A percentile compares a stretch with the other conserved stretches of the same genome.
Evolutionary conservation across 2,329 filamentous ascomycete species (phyloP).

Genomic region (Sporothrix mexicana): DNA sequence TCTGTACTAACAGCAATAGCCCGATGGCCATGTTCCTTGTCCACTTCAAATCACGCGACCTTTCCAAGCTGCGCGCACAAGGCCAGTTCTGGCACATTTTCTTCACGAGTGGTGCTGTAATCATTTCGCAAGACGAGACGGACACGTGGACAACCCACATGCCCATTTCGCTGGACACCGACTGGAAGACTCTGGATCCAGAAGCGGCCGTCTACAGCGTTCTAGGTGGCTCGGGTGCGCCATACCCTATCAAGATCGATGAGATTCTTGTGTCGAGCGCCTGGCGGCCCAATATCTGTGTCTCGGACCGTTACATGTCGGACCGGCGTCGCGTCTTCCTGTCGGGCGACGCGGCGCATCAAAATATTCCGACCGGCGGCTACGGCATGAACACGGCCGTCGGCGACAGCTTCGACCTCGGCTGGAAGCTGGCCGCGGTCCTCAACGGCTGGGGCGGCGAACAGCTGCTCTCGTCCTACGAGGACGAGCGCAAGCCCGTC

Average conservation of each 20-base stretch:
- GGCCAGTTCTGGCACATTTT: conserved; percentile 40
- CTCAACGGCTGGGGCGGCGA: conserved; percentile 44
- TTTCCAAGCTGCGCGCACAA: conserved; percentile 29
- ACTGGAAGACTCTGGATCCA: too few species aligned
- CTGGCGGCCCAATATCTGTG: too few species aligned
- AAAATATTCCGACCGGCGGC: conserved; percentile 60
- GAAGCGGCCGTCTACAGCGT: too few species aligned
- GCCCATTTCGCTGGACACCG: too few species aligned
- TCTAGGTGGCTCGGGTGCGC: too few species aligned
- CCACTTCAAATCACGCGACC: conserved; percentile 39
- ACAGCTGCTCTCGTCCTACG: conserved; percentile 54
- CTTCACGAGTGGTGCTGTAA: conserved; percentile 20
- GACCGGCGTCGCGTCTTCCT: conserved; percentile 58
- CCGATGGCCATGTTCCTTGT: too few species aligned
- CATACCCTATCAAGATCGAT: background rate
- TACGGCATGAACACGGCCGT: conserved; percentile 64
- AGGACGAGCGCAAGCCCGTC: conserved; percentile 50
- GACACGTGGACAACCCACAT: conserved; percentile 33
- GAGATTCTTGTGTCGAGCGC: background rate
- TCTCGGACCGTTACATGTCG: too few species aligned
- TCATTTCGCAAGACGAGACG: conserved; percentile 35
- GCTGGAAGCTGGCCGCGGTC: conserved; percentile 59
- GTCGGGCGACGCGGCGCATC: conserved; percentile 63
- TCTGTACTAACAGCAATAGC: too few species aligned
- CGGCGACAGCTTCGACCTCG: conserved; percentile 59